Percentiles rank a stretch among this genome's conserved stretches.
phyloP scores from a whole-genome alignment of 208 protist genomes.

The Pavlovales sp. region DNA sequence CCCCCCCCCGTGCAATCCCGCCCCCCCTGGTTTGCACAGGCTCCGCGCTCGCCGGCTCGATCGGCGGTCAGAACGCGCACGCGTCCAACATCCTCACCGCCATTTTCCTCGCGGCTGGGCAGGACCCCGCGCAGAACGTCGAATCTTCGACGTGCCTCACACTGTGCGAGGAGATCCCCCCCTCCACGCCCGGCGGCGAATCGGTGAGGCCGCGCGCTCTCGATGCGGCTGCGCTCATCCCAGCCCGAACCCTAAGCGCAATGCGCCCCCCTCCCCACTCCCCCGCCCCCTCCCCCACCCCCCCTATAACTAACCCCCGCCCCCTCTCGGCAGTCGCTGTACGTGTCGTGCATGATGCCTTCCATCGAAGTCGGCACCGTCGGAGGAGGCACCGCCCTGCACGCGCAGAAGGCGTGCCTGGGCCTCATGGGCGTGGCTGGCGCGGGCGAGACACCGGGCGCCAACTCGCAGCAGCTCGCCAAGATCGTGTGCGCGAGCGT shows the following conservation, averaged over 20 bases:
- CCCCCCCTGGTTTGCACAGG: constrained; percentile 39
- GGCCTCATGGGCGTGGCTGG: constrained; percentile 82
- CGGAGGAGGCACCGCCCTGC: constrained; percentile 91
- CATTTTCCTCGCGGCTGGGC: constrained; percentile 92
- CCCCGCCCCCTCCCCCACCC: too few relatives aligned
- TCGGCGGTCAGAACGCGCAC: constrained; percentile 96
- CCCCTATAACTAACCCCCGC: too few relatives aligned
- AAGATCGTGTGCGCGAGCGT: constrained; percentile 79
- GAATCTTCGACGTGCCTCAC: constrained; percentile 93
- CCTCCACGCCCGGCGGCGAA: constrained; percentile 71
- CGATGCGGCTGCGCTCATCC: too few relatives aligned
- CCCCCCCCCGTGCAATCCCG: too few relatives aligned
- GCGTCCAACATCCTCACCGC: constrained; percentile 95
- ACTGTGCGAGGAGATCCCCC: constrained; percentile 73
- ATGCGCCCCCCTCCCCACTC: too few relatives aligned
- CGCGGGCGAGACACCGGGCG: constrained; percentile 68
- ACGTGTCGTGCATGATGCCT: constrained; percentile 92
- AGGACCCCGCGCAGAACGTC: constrained; percentile 96
- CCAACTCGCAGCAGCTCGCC: constrained; percentile 81
- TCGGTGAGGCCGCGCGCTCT: too few relatives aligned
- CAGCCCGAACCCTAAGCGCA: too few relatives aligned
- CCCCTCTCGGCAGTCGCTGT: constrained; percentile 68
- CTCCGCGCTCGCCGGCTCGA: constrained; percentile 90
- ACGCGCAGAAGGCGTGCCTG: constrained; percentile 84
- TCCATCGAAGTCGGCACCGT: constrained; percentile 97